Evolutionary conservation across 805 yeast genomes (phyloP).

Genomic region (Priceomyces fermenticarens): DNA sequence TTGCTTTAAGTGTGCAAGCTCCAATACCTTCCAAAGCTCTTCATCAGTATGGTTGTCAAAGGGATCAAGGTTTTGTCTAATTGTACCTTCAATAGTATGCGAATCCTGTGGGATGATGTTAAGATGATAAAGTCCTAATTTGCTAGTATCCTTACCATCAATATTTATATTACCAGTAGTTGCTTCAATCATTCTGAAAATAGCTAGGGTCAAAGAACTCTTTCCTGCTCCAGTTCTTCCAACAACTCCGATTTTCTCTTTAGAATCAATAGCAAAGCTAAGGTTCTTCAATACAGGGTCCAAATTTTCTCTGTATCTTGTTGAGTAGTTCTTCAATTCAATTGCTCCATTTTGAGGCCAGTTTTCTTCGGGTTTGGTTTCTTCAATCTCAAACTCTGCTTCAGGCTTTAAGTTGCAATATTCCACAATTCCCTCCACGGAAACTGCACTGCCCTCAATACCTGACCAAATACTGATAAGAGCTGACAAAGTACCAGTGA

Average conservation of each 20-base stretch:
- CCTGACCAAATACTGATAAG: constrained; percentile 34
- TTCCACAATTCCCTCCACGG: constrained; percentile 36
- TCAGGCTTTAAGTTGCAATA: constrained; percentile 39
- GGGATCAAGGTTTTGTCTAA: constrained; percentile 87
- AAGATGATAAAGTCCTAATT: constrained; percentile 65
- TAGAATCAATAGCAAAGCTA: constrained; percentile 58
- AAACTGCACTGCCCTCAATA: constrained; percentile 30
- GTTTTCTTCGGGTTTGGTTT: constrained; percentile 30
- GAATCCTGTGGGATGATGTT: constrained; percentile 94
- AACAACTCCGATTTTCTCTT: constrained; percentile 91
- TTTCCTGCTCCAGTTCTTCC: constrained; percentile 98
- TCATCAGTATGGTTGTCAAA: constrained; percentile 63
- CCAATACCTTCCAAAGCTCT: constrained; percentile 79
- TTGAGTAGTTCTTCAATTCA: constrained; percentile 68
- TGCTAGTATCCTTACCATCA: constrained; percentile 64
- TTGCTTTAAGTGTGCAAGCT: constrained; percentile 69
- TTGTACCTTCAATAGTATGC: constrained; percentile 84
- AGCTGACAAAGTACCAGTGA: constrained; percentile 28
- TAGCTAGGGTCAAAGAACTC: constrained; percentile 77
- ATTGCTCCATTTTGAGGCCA: constrained; percentile 80
- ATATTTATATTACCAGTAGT: constrained; percentile 66
- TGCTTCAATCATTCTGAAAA: constrained; percentile 82
- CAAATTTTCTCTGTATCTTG: constrained; percentile 78
- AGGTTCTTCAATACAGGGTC: constrained; percentile 76
- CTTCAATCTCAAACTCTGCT: constrained; percentile 41